A percentile compares a stretch with the other conserved stretches of the same genome.
phyloP scores from a whole-genome alignment of 2,329 filamentous ascomycete genomes.

The Lasiodiplodia hormozganensis region DNA sequence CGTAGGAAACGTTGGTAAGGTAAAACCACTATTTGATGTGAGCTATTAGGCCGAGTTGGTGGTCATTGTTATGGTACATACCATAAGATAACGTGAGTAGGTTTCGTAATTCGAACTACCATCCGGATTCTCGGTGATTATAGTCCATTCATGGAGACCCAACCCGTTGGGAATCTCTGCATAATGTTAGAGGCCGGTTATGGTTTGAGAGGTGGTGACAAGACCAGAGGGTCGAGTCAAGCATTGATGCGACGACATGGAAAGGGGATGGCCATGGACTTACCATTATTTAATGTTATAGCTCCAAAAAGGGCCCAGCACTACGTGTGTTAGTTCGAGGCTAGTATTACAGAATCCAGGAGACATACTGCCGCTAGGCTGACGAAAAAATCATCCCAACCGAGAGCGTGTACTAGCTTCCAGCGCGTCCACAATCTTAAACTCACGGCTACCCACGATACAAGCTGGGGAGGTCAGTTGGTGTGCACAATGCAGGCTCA shows the following conservation, averaged over 20 bases:
- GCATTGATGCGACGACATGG: neutral
- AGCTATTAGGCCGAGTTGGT: neutral
- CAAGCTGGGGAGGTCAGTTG: conserved; percentile 31
- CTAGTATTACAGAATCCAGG: neutral
- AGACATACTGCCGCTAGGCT: conserved; percentile 37
- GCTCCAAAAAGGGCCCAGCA: conserved; percentile 38
- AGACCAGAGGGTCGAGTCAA: too few species aligned
- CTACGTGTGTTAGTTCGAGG: conserved; percentile 30
- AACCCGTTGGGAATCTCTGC: conserved; percentile 43
- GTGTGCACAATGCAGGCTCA: neutral
- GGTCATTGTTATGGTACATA: conserved; percentile 26
- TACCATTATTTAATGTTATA: conserved; percentile 43
- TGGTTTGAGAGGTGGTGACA: neutral
- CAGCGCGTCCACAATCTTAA: conserved; percentile 42
- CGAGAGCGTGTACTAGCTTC: conserved; percentile 38
- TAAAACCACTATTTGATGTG: conserved; percentile 39
- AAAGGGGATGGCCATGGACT: conserved; percentile 11
- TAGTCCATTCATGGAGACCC: conserved; percentile 42
- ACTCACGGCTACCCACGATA: conserved; percentile 38
- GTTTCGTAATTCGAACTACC: conserved; percentile 31
- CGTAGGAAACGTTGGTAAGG: conserved; percentile 41
- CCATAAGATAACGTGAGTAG: conserved; percentile 40
- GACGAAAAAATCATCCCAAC: conserved; percentile 47
- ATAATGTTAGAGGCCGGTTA: conserved; percentile 29
- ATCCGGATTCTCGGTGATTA: conserved; percentile 10